phyloP scores from a whole-genome alignment of 257 asterid species.

The Linaria vulgaris region DNA sequence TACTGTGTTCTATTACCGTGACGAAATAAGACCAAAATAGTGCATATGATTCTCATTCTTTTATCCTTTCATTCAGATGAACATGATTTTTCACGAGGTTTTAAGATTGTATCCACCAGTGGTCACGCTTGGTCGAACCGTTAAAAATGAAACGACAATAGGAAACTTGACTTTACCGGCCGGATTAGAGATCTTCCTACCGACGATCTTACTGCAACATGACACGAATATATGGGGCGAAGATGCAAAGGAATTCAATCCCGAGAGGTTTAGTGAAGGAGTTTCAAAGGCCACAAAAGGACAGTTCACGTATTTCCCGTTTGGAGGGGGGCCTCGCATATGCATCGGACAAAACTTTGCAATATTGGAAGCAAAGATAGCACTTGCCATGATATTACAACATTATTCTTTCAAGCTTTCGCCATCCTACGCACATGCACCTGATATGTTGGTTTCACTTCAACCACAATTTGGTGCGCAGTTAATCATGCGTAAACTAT shows the following conservation, averaged over 20 bases:
- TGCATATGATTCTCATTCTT: background rate
- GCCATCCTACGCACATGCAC: background rate
- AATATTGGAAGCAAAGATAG: constrained; percentile 4
- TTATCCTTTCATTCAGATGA: background rate
- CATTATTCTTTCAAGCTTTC: background rate
- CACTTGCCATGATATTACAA: background rate
- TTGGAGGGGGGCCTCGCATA: constrained; percentile 5
- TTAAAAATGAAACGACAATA: background rate
- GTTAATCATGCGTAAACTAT: background rate
- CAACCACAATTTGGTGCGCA: background rate
- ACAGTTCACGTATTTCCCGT: background rate
- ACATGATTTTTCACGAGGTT: constrained; percentile 1
- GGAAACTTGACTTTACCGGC: background rate
- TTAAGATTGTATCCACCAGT: constrained; percentile 12
- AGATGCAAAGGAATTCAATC: constrained; percentile 16
- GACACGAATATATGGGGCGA: constrained; percentile 12
- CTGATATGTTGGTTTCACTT: background rate
- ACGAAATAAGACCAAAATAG: no score
- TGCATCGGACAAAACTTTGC: constrained; percentile 12
- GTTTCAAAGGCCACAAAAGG: constrained; percentile 10
- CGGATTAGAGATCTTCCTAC: background rate
- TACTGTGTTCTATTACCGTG: no score
- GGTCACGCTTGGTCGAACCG: background rate
- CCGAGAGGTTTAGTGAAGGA: background rate
- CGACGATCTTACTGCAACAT: constrained; percentile 6